Conservation (phyloP, 768 basidiomycete species). For the Xerocomellus chrysenteron region DNA sequence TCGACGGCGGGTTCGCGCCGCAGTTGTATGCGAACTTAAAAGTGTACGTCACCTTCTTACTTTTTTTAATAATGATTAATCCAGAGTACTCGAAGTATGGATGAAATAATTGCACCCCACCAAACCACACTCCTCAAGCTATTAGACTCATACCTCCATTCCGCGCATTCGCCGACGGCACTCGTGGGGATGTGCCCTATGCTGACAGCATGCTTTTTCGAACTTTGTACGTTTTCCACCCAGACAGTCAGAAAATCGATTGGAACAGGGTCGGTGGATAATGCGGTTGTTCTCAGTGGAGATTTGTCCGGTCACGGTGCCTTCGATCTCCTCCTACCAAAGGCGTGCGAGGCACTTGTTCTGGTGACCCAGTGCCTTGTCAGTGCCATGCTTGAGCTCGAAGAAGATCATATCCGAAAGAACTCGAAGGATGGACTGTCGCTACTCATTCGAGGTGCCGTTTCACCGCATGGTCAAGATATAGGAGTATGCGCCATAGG, state of each 20-base stretch:
- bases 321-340: constrained; percentile 71
- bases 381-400: constrained; percentile 51
- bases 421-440: constrained; percentile 25
- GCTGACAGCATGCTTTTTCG: constrained; percentile 59
- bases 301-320: constrained; percentile 34
- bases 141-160: constrained; percentile 79
- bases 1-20: constrained; percentile 57
- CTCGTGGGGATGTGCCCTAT: constrained; percentile 53
- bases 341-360: constrained; percentile 78
- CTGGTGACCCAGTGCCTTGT: constrained; percentile 75
- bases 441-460: constrained; percentile 44
- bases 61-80: constrained; percentile 2
- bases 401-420: constrained; percentile 32
- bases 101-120: constrained; percentile 77
- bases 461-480: constrained; percentile 41
- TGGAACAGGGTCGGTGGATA: constrained; percentile 23
- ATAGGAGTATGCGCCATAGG: constrained; percentile 61
- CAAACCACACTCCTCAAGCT: constrained; percentile 88
- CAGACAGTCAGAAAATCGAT: constrained; percentile 50
- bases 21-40: constrained; percentile 59
- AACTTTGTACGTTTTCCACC: constrained; percentile 59
- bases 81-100: constrained; percentile 42
- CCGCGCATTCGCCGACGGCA: constrained; percentile 37
- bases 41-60: constrained; percentile 45
- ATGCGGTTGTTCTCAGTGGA: background rate